A percentile compares a stretch with the other conserved stretches of the same genome.
Evolutionary conservation across 2,329 filamentous ascomycete species (phyloP).

Genomic region (Metarhizium guizhouense): DNA sequence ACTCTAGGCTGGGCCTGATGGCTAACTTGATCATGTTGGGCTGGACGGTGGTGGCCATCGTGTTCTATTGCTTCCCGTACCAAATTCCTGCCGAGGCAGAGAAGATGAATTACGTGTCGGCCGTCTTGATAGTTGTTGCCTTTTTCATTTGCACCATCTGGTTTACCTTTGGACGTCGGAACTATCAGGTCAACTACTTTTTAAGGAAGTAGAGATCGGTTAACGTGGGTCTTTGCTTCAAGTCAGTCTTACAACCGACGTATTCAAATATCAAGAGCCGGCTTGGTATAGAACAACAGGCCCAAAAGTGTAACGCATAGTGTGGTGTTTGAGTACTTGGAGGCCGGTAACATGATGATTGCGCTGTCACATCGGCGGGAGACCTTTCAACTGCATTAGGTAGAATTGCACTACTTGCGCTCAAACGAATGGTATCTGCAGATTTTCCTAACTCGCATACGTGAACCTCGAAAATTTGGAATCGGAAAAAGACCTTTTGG

Average conservation of each 20-base stretch:
- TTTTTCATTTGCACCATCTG: background rate
- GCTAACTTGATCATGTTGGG: constrained; percentile 16
- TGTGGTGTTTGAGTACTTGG: too few relatives aligned
- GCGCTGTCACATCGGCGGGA: too few relatives aligned
- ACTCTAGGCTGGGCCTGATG: constrained; percentile 13
- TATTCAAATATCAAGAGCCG: too few relatives aligned
- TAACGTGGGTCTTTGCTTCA: background rate
- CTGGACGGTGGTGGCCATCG: constrained; percentile 14
- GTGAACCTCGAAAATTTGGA: background rate
- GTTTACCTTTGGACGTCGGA: background rate
- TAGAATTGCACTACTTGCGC: too few relatives aligned
- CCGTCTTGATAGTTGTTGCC: background rate
- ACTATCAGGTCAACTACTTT: background rate
- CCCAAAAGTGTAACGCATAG: too few relatives aligned
- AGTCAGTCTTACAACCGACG: background rate
- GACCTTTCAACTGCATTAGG: too few relatives aligned
- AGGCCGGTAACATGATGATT: too few relatives aligned
- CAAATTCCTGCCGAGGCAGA: constrained; percentile 11
- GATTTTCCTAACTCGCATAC: too few relatives aligned
- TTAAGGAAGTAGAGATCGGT: background rate
- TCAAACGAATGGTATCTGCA: too few relatives aligned
- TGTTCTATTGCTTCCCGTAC: constrained; percentile 20
- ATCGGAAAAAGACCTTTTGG: too few relatives aligned
- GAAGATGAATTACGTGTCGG: constrained; percentile 17
- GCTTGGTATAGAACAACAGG: too few relatives aligned